Evolutionary conservation across 225 moss, liverwort and hornwort species (phyloP).

Genomic region (Sphagnum contortum): DNA sequence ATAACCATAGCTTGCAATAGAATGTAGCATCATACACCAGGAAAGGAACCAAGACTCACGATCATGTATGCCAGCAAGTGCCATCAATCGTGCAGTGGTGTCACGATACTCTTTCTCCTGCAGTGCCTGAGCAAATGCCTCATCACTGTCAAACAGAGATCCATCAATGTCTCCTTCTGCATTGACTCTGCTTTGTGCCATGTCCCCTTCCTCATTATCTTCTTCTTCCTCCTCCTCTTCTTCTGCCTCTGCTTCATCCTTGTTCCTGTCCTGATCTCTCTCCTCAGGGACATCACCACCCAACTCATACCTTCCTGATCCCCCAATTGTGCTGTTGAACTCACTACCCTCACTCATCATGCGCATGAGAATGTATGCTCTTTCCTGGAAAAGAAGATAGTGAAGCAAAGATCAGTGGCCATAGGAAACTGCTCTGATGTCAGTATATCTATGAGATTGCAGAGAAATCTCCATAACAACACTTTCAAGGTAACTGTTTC

Average conservation of each 20-base stretch:
- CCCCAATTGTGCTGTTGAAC: slow-evolving; percentile 34
- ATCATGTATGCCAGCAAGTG: slow-evolving; percentile 75
- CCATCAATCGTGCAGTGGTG: slow-evolving; percentile 75
- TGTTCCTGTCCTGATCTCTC: slow-evolving; percentile 30
- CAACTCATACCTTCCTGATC: slow-evolving; percentile 32
- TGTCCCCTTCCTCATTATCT: slow-evolving; percentile 12
- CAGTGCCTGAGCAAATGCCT: slow-evolving; percentile 71
- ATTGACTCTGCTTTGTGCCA: slow-evolving; percentile 18
- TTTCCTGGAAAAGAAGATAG: slow-evolving; percentile 43
- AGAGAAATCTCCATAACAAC: too few species aligned
- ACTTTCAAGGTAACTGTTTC: too few species aligned
- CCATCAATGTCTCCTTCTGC: slow-evolving; percentile 46
- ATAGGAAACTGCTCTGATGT: background rate
- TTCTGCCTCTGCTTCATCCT: slow-evolving; percentile 20
- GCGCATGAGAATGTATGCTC: slow-evolving; percentile 67
- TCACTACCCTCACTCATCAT: slow-evolving; percentile 47
- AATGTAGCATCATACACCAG: background rate
- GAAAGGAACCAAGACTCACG: slow-evolving; percentile 24
- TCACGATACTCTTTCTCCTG: slow-evolving; percentile 78
- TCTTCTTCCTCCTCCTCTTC: slow-evolving; percentile 10
- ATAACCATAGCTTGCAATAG: too few species aligned
- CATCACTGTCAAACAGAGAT: slow-evolving; percentile 60
- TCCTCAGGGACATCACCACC: slow-evolving; percentile 41
- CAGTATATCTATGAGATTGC: background rate
- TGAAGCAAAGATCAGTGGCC: background rate